Percentiles rank a stretch among this genome's conserved stretches.
These are phyloP conservation scores for Termitomyces bulborhizus DNA, from an alignment of 768 basidiomycete genomes.

Conservation along the genomic window DNA sequence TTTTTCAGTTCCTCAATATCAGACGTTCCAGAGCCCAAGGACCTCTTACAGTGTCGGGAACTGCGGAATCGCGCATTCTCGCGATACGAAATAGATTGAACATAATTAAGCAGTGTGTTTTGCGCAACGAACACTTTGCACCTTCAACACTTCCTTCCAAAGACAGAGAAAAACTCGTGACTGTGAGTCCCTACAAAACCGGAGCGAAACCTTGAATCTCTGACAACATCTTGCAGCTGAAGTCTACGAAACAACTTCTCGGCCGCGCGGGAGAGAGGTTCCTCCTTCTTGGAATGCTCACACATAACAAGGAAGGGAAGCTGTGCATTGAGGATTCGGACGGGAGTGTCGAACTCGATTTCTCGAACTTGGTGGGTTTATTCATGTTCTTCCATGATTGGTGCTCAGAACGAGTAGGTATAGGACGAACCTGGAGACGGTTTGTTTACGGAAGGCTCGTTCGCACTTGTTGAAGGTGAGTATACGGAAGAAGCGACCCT, in stretches of 20 bases:
- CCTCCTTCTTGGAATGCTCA: conserved; percentile 88
- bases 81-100: conserved; percentile 82
- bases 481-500: conserved; percentile 90
- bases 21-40: conserved; percentile 36
- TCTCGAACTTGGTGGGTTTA: conserved; percentile 69
- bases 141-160: conserved; percentile 90
- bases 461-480: conserved; percentile 93
- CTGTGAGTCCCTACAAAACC: conserved; percentile 40
- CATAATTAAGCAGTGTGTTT: conserved; percentile 87
- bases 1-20: neutral
- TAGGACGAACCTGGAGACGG: conserved; percentile 91
- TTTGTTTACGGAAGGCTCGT: conserved; percentile 92
- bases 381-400: conserved; percentile 3
- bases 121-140: conserved; percentile 96
- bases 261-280: conserved; percentile 89
- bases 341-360: conserved; percentile 83
- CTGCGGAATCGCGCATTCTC: conserved; percentile 74
- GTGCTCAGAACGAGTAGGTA: conserved; percentile 14
- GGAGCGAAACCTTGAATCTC: neutral
- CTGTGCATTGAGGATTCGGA: conserved; percentile 92
- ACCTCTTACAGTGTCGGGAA: conserved; percentile 68
- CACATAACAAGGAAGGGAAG: conserved; percentile 84
- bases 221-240: conserved; percentile 46
- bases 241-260: conserved; percentile 92
- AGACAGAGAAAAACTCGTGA: conserved; percentile 83